phyloP scores from a whole-genome alignment of 352 stramenopile species.

The Plasmopara halstedii region DNA sequence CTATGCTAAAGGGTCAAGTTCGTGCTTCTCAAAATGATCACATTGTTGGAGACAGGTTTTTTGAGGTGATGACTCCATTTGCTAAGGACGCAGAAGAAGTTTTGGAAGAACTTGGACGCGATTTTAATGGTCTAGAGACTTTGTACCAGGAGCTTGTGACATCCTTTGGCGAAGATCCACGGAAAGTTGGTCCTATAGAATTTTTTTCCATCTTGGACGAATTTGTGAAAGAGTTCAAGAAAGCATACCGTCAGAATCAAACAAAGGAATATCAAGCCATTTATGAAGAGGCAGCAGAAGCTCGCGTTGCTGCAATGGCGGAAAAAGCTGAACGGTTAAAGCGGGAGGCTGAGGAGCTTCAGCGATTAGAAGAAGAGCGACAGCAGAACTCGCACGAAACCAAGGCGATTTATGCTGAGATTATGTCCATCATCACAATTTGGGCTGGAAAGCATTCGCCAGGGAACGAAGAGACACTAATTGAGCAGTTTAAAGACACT shows the following conservation, averaged over 20 bases:
- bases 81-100: conserved; percentile 73
- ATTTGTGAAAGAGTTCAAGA: conserved; percentile 84
- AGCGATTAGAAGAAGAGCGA: conserved; percentile 43
- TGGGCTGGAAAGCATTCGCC: conserved; percentile 52
- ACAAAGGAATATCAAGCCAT: conserved; percentile 80
- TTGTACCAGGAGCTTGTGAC: conserved; percentile 72
- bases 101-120: conserved; percentile 66
- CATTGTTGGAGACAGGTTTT: conserved; percentile 70
- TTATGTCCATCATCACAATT: conserved; percentile 52
- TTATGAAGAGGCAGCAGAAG: conserved; percentile 53
- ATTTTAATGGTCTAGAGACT: conserved; percentile 63
- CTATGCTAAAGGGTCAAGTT: conserved; percentile 81
- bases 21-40: conserved; percentile 66
- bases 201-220: conserved; percentile 81
- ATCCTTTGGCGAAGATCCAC: conserved; percentile 79
- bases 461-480: conserved; percentile 34
- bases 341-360: conserved; percentile 44
- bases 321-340: conserved; percentile 41
- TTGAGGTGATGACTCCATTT: conserved; percentile 77
- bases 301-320: conserved; percentile 35
- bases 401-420: conserved; percentile 52
- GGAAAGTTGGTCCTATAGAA: conserved; percentile 73
- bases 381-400: conserved; percentile 47
- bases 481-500: conserved; percentile 56
- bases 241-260: conserved; percentile 82